Evolutionary conservation across 163 green algal genomes (phyloP), one percentile per base, ranked within the genome.

Genomic region (Volvox carteri): DNA sequence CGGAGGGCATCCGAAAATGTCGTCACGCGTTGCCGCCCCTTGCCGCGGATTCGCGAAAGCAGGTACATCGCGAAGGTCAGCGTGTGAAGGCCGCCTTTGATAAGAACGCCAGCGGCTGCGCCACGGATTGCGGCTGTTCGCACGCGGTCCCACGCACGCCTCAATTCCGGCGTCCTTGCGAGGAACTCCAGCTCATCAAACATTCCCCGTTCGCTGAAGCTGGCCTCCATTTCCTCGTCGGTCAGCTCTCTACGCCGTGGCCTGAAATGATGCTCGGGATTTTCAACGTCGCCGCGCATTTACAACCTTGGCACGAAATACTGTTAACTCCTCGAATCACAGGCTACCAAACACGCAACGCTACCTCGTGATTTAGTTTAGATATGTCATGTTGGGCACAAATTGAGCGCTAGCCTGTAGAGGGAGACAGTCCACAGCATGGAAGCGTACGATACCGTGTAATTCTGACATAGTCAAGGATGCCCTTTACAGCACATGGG

Each of bases 31-130:
- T 77, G 60, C 35, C 60, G 30, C 2, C 77, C 85, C 72, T 90
- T 92, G 28, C 65, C 65, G 8, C 88, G 58, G 42, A 92, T 52
- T 11, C 42, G 80, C 3, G 39, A 68, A 21, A 92, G 35, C 4
- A 92, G 65, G 28, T 75, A 90, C 52, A 91, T 78, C 33, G 92
- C 33, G 50, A 83, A 78, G 9, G 88, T 88, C 3, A 97, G 90
- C 0, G 95, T 16, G 67, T 98, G 92, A 67, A 98, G 87, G 18
- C 96, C 96, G n/a, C 96, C 96, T 3, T 98, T 90, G 0, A 93
- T 94, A 19, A 97, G 78, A 6, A 95, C 96, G 60, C 60, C 79
- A 19, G 79, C 58, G 23, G 60, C 56, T 2, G 93, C 95, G 12
- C 96, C 96, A 14, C 96, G 91, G 9, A 96, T 80, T 2, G 93